phyloP scores from a whole-genome alignment of 2,329 filamentous ascomycete genomes.

The Pezicula carpinea region DNA sequence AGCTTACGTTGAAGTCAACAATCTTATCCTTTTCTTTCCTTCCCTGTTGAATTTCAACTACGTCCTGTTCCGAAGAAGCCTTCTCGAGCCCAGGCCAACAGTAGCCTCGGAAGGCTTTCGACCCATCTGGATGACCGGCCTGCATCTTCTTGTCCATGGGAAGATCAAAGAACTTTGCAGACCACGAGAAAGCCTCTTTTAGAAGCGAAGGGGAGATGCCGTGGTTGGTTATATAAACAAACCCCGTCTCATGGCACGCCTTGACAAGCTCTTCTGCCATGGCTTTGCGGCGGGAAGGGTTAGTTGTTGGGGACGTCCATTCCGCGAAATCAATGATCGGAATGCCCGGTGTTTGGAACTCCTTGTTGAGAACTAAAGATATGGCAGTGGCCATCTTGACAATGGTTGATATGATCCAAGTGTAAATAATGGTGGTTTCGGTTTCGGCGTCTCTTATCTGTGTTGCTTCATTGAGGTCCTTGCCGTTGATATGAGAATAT shows the following conservation, averaged over 20 bases:
- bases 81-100: slow-evolving; percentile 8
- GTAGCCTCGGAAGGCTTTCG: slow-evolving; percentile 7
- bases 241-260: slow-evolving; percentile 10
- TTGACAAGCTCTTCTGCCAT: slow-evolving; percentile 6
- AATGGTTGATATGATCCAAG: too few relatives aligned
- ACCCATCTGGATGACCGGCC: slow-evolving; percentile 2
- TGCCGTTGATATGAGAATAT: too few relatives aligned
- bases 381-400: too few relatives aligned
- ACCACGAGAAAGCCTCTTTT: slow-evolving; percentile 7
- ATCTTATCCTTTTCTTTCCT: neutral
- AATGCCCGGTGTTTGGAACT: too few relatives aligned
- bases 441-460: too few relatives aligned
- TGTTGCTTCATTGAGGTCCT: too few relatives aligned
- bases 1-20: slow-evolving; percentile 8
- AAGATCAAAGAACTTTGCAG: slow-evolving; percentile 6
- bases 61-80: slow-evolving; percentile 2
- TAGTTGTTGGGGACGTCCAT: neutral
- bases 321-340: neutral
- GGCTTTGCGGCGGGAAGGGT: neutral
- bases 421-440: too few relatives aligned
- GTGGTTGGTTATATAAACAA: slow-evolving; percentile 12
- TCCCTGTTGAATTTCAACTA: neutral
- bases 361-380: too few relatives aligned
- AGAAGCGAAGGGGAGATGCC: slow-evolving; percentile 4
- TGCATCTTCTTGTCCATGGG: slow-evolving; percentile 5